phyloP scores from a whole-genome alignment of 1,284 basidiomycete genomes.

The Sphaerobolus stellatus region DNA sequence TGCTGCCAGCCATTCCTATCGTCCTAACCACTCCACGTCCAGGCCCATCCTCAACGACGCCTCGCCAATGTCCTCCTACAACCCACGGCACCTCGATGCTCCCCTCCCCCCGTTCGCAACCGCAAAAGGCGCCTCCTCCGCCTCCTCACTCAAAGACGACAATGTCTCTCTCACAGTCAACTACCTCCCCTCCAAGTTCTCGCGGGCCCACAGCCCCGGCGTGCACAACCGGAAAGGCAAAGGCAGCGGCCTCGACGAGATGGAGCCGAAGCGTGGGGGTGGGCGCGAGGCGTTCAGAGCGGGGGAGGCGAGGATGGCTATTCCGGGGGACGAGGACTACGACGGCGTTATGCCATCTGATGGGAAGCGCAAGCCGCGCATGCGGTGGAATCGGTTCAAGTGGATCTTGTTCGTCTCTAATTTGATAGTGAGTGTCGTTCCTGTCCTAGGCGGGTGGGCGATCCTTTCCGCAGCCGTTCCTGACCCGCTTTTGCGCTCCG shows the following conservation, averaged over 20 bases:
- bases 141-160: too few relatives aligned
- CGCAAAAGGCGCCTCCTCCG: too few relatives aligned
- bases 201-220: not conserved
- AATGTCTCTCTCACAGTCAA: not conserved
- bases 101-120: too few relatives aligned
- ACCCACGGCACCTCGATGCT: too few relatives aligned
- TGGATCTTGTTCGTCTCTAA: constrained; percentile 42
- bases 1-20: too few relatives aligned
- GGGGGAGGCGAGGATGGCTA: not conserved
- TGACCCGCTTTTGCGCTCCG: not conserved
- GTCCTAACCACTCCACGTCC: too few relatives aligned
- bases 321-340: not conserved
- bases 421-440: constrained; percentile 33
- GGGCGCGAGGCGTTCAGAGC: not conserved
- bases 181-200: not conserved
- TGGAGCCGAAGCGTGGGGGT: not conserved
- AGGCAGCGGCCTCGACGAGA: not conserved
- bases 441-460: not conserved
- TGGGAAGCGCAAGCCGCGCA: constrained; percentile 34
- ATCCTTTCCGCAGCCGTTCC: not conserved
- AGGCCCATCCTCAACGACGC: too few relatives aligned
- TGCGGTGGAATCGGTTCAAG: constrained; percentile 48
- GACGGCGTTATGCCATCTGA: not conserved
- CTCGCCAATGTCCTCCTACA: too few relatives aligned
- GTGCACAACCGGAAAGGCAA: not conserved